phyloP scores from a whole-genome alignment of 192 early-diverging fungal species.

The Backusella luteola region DNA sequence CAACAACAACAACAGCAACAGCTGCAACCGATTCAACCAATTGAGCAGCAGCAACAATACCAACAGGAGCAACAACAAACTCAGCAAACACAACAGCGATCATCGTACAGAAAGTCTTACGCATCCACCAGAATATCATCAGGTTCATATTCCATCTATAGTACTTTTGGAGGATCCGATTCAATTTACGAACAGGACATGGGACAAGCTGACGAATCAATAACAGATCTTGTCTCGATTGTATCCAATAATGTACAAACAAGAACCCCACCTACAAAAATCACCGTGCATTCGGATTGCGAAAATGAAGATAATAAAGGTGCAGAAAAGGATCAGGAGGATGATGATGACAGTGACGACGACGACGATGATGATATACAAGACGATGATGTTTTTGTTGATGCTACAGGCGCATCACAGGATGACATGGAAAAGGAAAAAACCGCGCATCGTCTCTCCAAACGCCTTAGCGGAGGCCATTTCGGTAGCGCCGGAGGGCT shows the following conservation, averaged over 20 bases:
- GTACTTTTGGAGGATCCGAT: constrained; percentile 23
- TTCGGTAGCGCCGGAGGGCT: constrained; percentile 40
- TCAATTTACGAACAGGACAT: constrained; percentile 1
- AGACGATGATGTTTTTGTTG: constrained; percentile 31
- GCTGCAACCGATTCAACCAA: neutral
- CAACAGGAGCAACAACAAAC: neutral
- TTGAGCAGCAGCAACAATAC: neutral
- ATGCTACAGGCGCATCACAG: constrained; percentile 28
- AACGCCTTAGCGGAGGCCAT: constrained; percentile 39
- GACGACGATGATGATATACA: neutral
- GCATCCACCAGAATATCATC: constrained; percentile 25
- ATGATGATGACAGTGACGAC: neutral
- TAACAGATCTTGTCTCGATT: neutral
- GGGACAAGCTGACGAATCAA: neutral
- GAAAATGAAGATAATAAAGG: neutral
- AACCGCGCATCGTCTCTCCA: constrained; percentile 24
- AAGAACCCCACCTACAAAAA: neutral
- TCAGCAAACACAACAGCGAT: neutral
- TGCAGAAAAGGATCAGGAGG: constrained; percentile 11
- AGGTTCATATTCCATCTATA: constrained; percentile 27
- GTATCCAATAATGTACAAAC: constrained; percentile 5
- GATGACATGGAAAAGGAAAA: constrained; percentile 33
- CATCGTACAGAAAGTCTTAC: constrained; percentile 11
- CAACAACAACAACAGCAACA: neutral
- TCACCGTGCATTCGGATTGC: neutral